Percentiles rank a stretch among this genome's conserved stretches.
Conservation (phyloP, 2,329 filamentous ascomycete genomes). For the Aspergillus piperis region DNA sequence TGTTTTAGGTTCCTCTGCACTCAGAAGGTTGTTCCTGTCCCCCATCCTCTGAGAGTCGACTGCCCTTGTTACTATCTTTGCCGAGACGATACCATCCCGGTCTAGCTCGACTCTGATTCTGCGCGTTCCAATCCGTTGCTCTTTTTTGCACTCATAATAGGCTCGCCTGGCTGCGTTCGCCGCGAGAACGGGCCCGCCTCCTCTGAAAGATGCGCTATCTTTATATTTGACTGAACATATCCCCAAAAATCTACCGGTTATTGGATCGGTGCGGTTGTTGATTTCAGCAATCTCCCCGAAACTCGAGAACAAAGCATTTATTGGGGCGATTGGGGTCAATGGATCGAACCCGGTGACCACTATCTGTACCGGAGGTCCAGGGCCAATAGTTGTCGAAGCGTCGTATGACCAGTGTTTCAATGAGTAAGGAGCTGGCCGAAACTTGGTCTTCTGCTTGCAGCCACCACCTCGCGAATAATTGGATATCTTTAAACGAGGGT, state of each 20-base stretch:
- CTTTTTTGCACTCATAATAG: slow-evolving; percentile 70
- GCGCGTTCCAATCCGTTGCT: slow-evolving; percentile 75
- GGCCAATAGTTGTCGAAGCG: slow-evolving; percentile 77
- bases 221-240: slow-evolving; percentile 90
- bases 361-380: slow-evolving; percentile 84
- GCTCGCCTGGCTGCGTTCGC: slow-evolving; percentile 80
- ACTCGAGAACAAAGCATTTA: slow-evolving; percentile 43
- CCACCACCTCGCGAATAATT: slow-evolving; percentile 64
- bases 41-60: slow-evolving; percentile 67
- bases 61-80: slow-evolving; percentile 72
- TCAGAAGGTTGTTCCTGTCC: slow-evolving; percentile 33
- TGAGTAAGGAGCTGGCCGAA: slow-evolving; percentile 74
- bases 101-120: slow-evolving; percentile 83
- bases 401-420: slow-evolving; percentile 82
- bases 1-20: slow-evolving; percentile 32
- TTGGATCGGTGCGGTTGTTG: slow-evolving; percentile 91
- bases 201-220: slow-evolving; percentile 63
- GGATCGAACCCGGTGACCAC: slow-evolving; percentile 97
- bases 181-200: slow-evolving; percentile 61
- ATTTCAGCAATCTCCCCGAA: slow-evolving; percentile 76
- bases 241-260: slow-evolving; percentile 89
- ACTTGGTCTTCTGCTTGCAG: slow-evolving; percentile 69
- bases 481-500: slow-evolving; percentile 74
- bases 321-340: slow-evolving; percentile 66
- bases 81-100: slow-evolving; percentile 80